Evolutionary conservation across 352 stramenopile genomes (phyloP).

Genomic region (Globisporangium apiculatum): DNA sequence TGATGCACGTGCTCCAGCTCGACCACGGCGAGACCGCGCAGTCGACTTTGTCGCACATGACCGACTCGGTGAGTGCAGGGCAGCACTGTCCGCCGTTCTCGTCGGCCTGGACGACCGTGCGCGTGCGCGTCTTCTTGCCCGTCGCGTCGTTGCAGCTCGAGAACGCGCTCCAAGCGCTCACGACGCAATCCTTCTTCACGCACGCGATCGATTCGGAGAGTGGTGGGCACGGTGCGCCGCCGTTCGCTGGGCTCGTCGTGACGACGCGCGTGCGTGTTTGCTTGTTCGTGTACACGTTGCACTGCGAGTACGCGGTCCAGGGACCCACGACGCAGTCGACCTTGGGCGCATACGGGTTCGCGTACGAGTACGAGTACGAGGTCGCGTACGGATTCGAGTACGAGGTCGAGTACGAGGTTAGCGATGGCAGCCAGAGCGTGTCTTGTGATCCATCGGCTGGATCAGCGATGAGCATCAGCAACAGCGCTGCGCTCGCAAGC

Average conservation of each 20-base stretch:
- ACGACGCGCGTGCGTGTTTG: slow-evolving; percentile 28
- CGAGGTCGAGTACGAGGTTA: neutral
- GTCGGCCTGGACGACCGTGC: slow-evolving; percentile 30
- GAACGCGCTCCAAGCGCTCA: slow-evolving; percentile 30
- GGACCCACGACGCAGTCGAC: slow-evolving; percentile 25
- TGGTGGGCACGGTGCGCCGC: slow-evolving; percentile 20
- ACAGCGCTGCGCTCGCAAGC: neutral
- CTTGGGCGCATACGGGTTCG: neutral
- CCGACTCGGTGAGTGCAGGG: slow-evolving; percentile 18
- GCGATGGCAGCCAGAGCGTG: slow-evolving; percentile 1
- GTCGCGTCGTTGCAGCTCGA: slow-evolving; percentile 25
- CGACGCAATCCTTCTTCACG: slow-evolving; percentile 21
- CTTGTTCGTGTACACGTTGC: slow-evolving; percentile 20
- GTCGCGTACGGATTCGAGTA: neutral
- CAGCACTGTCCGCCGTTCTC: slow-evolving; percentile 26
- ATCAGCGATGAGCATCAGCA: neutral
- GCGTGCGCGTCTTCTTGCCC: slow-evolving; percentile 30
- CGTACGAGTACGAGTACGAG: neutral
- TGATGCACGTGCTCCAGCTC: slow-evolving; percentile 27
- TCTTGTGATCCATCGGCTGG: neutral
- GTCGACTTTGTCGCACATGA: slow-evolving; percentile 32
- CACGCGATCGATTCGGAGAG: slow-evolving; percentile 18
- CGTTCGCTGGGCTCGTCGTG: slow-evolving; percentile 17
- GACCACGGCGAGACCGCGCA: slow-evolving; percentile 39
- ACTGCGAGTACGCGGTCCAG: slow-evolving; percentile 25